These are phyloP conservation scores for Megacollybia marginata DNA, from an alignment of 768 basidiomycete genomes.

Conservation along the genomic window DNA sequence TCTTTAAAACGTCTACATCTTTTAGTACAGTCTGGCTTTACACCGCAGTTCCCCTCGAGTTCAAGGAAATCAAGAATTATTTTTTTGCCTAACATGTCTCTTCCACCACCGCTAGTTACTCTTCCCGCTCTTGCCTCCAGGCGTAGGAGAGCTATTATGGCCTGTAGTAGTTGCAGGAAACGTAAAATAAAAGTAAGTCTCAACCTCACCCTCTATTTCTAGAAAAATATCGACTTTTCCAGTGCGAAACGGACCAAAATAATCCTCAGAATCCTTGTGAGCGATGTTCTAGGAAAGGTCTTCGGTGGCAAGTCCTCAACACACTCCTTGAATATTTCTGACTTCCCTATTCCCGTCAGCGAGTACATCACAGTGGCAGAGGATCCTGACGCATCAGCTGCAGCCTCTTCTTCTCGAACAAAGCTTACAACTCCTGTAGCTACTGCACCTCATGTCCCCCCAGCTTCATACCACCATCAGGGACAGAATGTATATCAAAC, in stretches of 20 bases:
- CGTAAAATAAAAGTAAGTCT: conserved; percentile 46
- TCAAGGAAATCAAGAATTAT: no score
- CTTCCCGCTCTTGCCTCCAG: conserved; percentile 5
- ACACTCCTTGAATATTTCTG: no score
- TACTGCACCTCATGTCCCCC: no score
- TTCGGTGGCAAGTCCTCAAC: conserved; percentile 12
- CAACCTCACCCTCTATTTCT: neutral
- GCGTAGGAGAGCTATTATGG: conserved; percentile 38
- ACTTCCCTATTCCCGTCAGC: conserved; percentile 8
- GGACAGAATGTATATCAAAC: no score
- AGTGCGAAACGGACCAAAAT: conserved; percentile 24
- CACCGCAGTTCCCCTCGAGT: no score
- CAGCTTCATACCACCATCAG: no score
- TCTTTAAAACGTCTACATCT: neutral
- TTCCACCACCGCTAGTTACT: conserved; percentile 1
- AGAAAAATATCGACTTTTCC: neutral
- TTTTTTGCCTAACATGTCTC: neutral
- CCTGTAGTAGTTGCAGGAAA: conserved; percentile 45
- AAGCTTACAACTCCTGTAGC: no score
- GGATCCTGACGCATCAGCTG: conserved; percentile 7
- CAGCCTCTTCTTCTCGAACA: neutral
- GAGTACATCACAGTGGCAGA: conserved; percentile 34
- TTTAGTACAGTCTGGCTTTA: neutral
- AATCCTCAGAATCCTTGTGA: conserved; percentile 26
- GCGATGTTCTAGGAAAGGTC: conserved; percentile 29